Conservation (phyloP, 495 filamentous ascomycete species). For the Rhizodiscina lignyota region DNA sequence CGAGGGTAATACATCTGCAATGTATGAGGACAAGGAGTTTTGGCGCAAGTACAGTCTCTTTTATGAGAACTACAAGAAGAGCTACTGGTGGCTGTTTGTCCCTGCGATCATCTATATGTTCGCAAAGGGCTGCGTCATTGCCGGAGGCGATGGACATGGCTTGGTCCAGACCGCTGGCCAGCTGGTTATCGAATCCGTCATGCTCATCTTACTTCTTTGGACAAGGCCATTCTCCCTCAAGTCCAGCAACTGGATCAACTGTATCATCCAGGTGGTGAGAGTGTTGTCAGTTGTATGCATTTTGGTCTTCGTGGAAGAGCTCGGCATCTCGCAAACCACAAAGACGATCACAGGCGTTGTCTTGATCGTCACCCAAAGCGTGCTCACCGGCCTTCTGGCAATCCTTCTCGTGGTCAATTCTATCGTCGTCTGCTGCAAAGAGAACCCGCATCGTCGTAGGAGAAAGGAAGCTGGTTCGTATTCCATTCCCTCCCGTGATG, state of each 20-base stretch:
- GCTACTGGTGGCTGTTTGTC: conserved; percentile 94
- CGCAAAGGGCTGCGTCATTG: conserved; percentile 73
- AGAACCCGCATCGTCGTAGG: conserved; percentile 77
- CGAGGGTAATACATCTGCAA: conserved; percentile 53
- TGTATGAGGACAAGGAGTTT: conserved; percentile 79
- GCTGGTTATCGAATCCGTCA: conserved; percentile 61
- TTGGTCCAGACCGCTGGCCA: conserved; percentile 63
- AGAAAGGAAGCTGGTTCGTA: conserved; percentile 62
- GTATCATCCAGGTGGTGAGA: conserved; percentile 85
- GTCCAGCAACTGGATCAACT: conserved; percentile 84
- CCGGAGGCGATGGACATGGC: conserved; percentile 74
- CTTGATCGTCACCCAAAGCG: conserved; percentile 75
- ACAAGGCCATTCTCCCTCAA: conserved; percentile 70
- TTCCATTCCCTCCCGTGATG: neutral
- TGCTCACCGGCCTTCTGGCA: conserved; percentile 66
- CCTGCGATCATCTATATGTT: conserved; percentile 88
- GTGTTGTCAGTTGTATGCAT: conserved; percentile 81
- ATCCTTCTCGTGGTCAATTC: conserved; percentile 86
- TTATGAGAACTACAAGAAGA: conserved; percentile 85
- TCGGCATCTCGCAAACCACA: conserved; percentile 83
- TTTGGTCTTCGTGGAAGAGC: conserved; percentile 83
- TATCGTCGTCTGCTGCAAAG: conserved; percentile 58
- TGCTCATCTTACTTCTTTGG: conserved; percentile 60
- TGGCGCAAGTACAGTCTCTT: conserved; percentile 96
- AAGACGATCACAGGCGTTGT: conserved; percentile 86